Percentiles rank a stretch among this genome's conserved stretches.
Conservation (phyloP, 2,329 filamentous ascomycete species). For the Cytospora schulzeri region DNA sequence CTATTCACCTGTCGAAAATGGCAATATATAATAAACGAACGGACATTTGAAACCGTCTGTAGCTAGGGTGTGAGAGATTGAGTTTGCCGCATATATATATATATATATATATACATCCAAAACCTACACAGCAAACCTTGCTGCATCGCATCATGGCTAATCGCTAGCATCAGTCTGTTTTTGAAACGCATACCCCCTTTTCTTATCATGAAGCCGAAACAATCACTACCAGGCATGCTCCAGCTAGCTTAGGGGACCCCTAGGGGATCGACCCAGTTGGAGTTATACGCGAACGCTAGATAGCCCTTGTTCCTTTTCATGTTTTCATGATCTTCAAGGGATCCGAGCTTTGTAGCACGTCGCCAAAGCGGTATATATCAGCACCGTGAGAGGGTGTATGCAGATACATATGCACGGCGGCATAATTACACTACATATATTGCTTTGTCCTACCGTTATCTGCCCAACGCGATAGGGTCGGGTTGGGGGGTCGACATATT, state of each 20-base stretch:
- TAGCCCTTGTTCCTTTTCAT: background rate
- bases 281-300: background rate
- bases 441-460: background rate
- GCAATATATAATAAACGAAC: background rate
- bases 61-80: background rate
- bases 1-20: background rate
- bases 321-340: background rate
- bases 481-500: background rate
- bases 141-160: background rate
- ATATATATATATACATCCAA: background rate
- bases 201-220: background rate
- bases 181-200: background rate
- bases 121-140: background rate
- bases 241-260: too few relatives aligned
- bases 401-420: background rate
- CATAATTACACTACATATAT: background rate
- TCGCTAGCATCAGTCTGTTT: background rate
- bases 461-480: conserved; percentile 5
- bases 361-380: background rate
- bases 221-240: background rate
- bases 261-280: too few relatives aligned
- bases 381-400: background rate
- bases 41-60: background rate
- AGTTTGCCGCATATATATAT: background rate
- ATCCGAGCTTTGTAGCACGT: background rate